A percentile compares a stretch with the other conserved stretches of the same genome.
Evolutionary conservation across 306 rosid species (phyloP).

Genomic region (Malus domestica): ASM211411v1 NC_041791.1:21769501-21770000

Average conservation of each 20-base stretch:
- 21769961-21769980: constrained; percentile 86
- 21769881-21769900: neutral
- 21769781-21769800: constrained; percentile 79
- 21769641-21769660: neutral
- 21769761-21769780: constrained; percentile 83
- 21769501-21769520: too few relatives aligned
- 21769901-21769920: neutral
- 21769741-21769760: constrained; percentile 72
- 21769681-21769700: constrained; percentile 52
- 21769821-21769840: constrained; percentile 11
- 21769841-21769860: constrained; percentile 15
- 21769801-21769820: constrained; percentile 75
- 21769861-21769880: neutral
- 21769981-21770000: constrained; percentile 75
- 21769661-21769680: neutral
- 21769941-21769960: constrained; percentile 81
- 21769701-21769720: constrained; percentile 62
- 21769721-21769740: constrained; percentile 87
- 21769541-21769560: neutral
- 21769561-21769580: neutral
- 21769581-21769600: neutral
- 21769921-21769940: neutral
- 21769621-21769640: neutral
- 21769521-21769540: too few relatives aligned
- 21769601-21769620: neutral